These are phyloP conservation scores for Cystofilobasidium capitatum DNA, from an alignment of 768 basidiomycete genomes.

Conservation along the genomic window DNA sequence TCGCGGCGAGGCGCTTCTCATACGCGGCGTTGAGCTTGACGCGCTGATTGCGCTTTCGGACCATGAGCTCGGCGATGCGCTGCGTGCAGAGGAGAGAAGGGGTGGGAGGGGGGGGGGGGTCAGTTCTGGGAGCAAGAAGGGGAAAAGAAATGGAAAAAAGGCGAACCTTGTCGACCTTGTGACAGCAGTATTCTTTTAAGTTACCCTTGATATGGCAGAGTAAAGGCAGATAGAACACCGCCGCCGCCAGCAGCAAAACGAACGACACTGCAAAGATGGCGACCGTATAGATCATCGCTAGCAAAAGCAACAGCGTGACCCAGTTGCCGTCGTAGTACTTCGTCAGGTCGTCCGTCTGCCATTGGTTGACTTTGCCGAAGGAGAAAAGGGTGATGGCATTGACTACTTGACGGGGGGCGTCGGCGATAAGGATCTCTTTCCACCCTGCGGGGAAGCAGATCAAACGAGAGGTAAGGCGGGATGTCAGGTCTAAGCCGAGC, in stretches of 20 bases:
- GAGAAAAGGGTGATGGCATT: slow-evolving; percentile 95
- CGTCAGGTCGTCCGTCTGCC: slow-evolving; percentile 53
- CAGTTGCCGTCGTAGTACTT: slow-evolving; percentile 48
- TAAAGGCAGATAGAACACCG: slow-evolving; percentile 82
- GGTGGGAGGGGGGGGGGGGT: background rate
- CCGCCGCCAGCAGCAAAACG: slow-evolving; percentile 70
- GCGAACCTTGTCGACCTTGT: slow-evolving; percentile 91
- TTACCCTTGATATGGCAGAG: slow-evolving; percentile 94
- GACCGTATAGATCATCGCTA: slow-evolving; percentile 84
- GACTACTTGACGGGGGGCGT: slow-evolving; percentile 94
- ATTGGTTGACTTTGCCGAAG: slow-evolving; percentile 68
- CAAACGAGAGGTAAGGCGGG: background rate
- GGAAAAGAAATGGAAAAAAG: slow-evolving; percentile 12
- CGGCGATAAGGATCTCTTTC: slow-evolving; percentile 81
- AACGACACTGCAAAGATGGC: slow-evolving; percentile 76
- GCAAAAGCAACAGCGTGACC: slow-evolving; percentile 71
- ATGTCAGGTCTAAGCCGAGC: slow-evolving; percentile 9
- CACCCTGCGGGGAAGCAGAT: slow-evolving; percentile 48
- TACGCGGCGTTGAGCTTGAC: slow-evolving; percentile 66
- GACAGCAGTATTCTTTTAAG: slow-evolving; percentile 84
- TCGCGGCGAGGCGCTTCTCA: slow-evolving; percentile 82
- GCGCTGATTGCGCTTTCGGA: slow-evolving; percentile 78
- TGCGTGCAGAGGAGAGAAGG: slow-evolving; percentile 37
- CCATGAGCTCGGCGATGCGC: slow-evolving; percentile 90
- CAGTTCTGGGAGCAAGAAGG: slow-evolving; percentile 1